Conservation (phyloP, 2,329 filamentous ascomycete genomes). For the Colletotrichum somersetense region DNA sequence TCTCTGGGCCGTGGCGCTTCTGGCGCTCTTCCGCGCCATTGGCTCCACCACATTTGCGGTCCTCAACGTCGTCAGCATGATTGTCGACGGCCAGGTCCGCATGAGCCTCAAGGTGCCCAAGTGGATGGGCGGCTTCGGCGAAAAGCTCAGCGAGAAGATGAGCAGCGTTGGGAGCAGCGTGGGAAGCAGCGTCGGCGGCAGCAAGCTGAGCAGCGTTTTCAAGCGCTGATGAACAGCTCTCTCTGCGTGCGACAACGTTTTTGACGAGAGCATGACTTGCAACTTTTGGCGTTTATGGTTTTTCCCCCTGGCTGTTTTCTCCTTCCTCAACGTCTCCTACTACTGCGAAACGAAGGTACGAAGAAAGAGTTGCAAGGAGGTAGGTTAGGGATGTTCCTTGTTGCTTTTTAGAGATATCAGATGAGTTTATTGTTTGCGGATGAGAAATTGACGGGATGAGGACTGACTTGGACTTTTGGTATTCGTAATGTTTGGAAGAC, state of each 20-base stretch:
- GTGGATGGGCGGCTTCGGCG: conserved; percentile 62
- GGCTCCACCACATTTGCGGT: conserved; percentile 86
- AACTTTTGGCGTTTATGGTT: conserved; percentile 33
- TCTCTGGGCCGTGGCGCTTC: conserved; percentile 87
- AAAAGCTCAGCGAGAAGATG: conserved; percentile 61
- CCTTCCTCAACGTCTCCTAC: background rate
- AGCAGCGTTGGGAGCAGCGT: conserved; percentile 63
- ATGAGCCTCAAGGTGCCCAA: conserved; percentile 68
- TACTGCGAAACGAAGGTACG: background rate
- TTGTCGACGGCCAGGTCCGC: conserved; percentile 86
- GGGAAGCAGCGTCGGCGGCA: conserved; percentile 45
- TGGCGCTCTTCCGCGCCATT: conserved; percentile 90
- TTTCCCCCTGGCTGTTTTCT: background rate
- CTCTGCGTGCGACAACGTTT: background rate
- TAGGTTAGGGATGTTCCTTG: conserved; percentile 12
- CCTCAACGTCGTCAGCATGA: conserved; percentile 84
- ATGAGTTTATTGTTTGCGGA: background rate
- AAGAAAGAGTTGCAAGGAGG: conserved; percentile 17
- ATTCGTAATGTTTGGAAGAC: conserved; percentile 9
- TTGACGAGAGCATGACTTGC: conserved; percentile 15
- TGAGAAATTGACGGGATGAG: background rate
- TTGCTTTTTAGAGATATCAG: conserved; percentile 17
- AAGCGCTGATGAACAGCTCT: conserved; percentile 8
- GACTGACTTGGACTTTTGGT: background rate
- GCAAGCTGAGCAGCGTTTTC: conserved; percentile 32